Base-by-base conservation (phyloP, 2,329 filamentous ascomycete species). In the Cladosporium sp. region DNA sequence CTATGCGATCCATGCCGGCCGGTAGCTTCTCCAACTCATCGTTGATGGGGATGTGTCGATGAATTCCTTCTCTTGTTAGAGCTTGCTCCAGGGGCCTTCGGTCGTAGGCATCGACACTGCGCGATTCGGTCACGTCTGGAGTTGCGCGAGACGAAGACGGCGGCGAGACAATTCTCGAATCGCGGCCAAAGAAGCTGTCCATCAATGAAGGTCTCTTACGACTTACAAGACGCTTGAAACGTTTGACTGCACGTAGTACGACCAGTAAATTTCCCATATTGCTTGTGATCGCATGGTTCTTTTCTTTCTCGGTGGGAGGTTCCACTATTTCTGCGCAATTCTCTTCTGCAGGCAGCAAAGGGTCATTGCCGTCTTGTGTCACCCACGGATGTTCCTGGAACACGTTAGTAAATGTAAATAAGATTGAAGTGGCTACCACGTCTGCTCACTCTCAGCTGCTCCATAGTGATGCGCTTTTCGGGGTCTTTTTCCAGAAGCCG, bases 361-460 rank as follows among this genome's bases (percentile, higher is more conserved):
- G 85, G 72, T 97, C 93, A 7, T 78, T 82, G 14, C 91, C 92
- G 58, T 83, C 76, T 68, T 85, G 88, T 5, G 93, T 97, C 14
- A 99, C 91, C 94, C 94, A 99, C 0, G 91, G 85, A 71, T 99
- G 94, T 67, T 88, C 84, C 93, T 97, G 61, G 3, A 22, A 57
- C 51, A 12, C 6, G 47, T 74, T 50, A 72, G 61, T 55, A 17
- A 9, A 12, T 11, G n/a, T 9, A 28, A 7, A 25, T 15, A 19
- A 36, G 19, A 30, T 52, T n/a, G 55, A 43, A 4, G 51, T 65
- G 49, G 5, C 15, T 39, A n/a, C 6, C 9, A 54, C 20, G 28
- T 34, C 30, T 20, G 74, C 88, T 74, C 80, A 96, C 92, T 67
- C 94, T 83, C 50, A 97, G 75, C 65, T 92, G 85, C 2, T 81